A percentile compares a stretch with the other conserved stretches of the same genome.
Evolutionary conservation across 148 eudicot species (phyloP).

Genomic region (Chenopodium album): DNA sequence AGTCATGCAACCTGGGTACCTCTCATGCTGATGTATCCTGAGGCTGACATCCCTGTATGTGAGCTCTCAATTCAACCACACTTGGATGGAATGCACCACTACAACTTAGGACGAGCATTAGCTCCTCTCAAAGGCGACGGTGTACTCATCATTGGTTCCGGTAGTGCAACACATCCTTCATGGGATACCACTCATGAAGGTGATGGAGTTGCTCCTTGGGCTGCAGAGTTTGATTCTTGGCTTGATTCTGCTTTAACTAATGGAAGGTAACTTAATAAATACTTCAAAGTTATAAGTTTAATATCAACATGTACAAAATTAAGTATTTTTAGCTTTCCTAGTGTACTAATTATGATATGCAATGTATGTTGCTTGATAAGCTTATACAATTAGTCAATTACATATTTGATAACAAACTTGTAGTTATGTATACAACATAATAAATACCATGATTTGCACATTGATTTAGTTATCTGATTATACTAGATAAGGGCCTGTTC

Average conservation of each 20-base stretch:
- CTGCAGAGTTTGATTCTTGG: constrained; percentile 69
- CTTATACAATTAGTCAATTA: no score
- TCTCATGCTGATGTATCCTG: constrained; percentile 87
- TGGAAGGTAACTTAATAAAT: constrained; percentile 48
- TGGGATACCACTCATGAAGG: constrained; percentile 25
- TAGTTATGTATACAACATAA: no score
- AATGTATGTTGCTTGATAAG: no score
- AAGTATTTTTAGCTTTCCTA: no score
- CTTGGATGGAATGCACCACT: constrained; percentile 60
- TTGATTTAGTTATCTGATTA: no score
- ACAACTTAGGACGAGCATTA: constrained; percentile 63
- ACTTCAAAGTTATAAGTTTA: no score
- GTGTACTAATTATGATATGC: no score
- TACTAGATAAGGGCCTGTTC: no score
- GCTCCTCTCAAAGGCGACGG: constrained; percentile 74
- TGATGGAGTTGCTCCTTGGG: constrained; percentile 52
- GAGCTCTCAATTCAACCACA: constrained; percentile 63
- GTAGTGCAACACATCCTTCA: constrained; percentile 68
- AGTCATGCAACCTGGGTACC: constrained; percentile 92
- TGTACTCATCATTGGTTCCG: constrained; percentile 78
- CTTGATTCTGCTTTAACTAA: constrained; percentile 56
- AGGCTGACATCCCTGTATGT: constrained; percentile 82
- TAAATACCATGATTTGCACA: no score
- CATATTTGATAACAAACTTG: no score
- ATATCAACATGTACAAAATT: no score